Percentiles rank a stretch among this genome's conserved stretches.
Conservation (phyloP, 2,329 filamentous ascomycete species). For the Alternaria gaisen region DNA sequence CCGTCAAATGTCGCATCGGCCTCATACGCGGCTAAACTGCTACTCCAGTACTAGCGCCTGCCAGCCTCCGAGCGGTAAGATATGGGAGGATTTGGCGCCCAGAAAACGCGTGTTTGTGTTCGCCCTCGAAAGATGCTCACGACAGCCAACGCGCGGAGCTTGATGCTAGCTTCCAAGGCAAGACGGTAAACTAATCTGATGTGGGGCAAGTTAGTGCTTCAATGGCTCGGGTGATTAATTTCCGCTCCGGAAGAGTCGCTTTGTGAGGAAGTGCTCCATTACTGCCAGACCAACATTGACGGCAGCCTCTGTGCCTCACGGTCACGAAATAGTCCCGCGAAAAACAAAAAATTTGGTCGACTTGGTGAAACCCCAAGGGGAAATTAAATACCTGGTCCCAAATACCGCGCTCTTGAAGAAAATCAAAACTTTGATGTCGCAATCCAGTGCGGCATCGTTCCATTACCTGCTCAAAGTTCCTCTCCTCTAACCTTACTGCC, state of each 20-base stretch:
- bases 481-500: neutral
- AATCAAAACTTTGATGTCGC: neutral
- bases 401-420: neutral
- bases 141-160: neutral
- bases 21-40: slow-evolving; percentile 12
- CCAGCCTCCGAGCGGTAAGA: slow-evolving; percentile 1
- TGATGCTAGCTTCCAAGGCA: neutral
- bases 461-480: neutral
- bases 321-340: neutral
- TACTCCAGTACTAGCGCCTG: slow-evolving; percentile 2
- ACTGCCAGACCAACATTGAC: neutral
- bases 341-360: neutral
- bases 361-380: neutral
- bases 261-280: neutral
- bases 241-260: neutral
- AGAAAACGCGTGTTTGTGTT: slow-evolving; percentile 1
- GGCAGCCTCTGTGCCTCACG: neutral
- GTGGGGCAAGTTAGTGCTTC: neutral
- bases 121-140: neutral
- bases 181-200: neutral
- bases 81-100: slow-evolving; percentile 12
- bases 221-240: neutral
- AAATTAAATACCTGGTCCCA: neutral
- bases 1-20: slow-evolving; percentile 4
- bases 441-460: neutral